These are phyloP conservation scores for Prunus mongolica DNA, from an alignment of 306 rosid species.

Conservation along the genomic window DNA sequence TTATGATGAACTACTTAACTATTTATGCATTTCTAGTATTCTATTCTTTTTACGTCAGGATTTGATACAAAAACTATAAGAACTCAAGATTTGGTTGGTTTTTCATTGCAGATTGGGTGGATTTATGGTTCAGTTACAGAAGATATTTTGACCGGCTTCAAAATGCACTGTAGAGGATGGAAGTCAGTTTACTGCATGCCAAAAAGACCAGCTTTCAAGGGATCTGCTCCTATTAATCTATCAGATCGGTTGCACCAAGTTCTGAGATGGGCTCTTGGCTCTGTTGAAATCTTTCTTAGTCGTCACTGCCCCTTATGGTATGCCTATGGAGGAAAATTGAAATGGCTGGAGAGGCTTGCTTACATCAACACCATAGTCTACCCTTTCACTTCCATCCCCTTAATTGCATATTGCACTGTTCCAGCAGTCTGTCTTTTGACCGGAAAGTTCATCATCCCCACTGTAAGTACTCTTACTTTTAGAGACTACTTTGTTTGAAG, in stretches of 20 bases:
- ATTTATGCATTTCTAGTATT: not conserved
- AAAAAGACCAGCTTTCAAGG: slow-evolving; percentile 79
- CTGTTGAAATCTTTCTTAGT: slow-evolving; percentile 84
- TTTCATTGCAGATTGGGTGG: slow-evolving; percentile 85
- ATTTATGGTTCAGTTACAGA: slow-evolving; percentile 92
- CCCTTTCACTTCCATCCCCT: slow-evolving; percentile 89
- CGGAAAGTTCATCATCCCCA: slow-evolving; percentile 91
- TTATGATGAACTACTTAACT: not conserved
- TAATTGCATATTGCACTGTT: slow-evolving; percentile 70
- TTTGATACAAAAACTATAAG: not conserved
- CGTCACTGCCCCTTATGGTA: slow-evolving; percentile 94
- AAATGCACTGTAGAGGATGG: slow-evolving; percentile 99
- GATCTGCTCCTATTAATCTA: slow-evolving; percentile 88
- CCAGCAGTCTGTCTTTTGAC: slow-evolving; percentile 94
- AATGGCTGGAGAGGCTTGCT: slow-evolving; percentile 83
- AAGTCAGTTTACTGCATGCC: slow-evolving; percentile 95
- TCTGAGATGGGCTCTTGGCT: slow-evolving; percentile 82
- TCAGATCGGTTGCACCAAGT: slow-evolving; percentile 86
- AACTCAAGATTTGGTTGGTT: not conserved
- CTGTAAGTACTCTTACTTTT: slow-evolving; percentile 47
- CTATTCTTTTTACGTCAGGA: not conserved
- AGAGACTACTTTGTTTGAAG: too few relatives aligned
- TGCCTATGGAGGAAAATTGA: slow-evolving; percentile 81
- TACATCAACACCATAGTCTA: slow-evolving; percentile 68
- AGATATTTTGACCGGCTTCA: slow-evolving; percentile 89